Evolutionary conservation across 345 rosid genomes (phyloP).

Genomic region (Populus pruinosa): DNA sequence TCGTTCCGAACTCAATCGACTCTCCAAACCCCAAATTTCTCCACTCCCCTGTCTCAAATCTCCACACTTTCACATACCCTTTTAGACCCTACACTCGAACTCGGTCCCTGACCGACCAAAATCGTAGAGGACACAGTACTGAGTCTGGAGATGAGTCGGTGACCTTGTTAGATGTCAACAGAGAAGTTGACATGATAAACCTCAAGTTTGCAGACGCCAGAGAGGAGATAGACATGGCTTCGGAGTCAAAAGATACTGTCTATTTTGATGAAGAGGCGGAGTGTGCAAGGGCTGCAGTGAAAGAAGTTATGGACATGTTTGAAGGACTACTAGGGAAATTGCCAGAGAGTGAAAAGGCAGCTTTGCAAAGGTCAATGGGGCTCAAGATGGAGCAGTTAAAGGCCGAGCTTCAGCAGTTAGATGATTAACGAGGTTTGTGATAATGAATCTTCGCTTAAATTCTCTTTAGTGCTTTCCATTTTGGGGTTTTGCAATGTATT

Average conservation of each 20-base stretch:
- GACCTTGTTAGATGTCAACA: slow-evolving; percentile 49
- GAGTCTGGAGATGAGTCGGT: slow-evolving; percentile 31
- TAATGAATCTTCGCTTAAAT: not conserved
- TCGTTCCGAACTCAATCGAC: slow-evolving; percentile 13
- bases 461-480: not conserved
- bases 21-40: slow-evolving; percentile 7
- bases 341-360: slow-evolving; percentile 55
- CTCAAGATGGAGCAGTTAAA: slow-evolving; percentile 94
- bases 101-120: not conserved
- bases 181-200: slow-evolving; percentile 75
- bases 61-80: not conserved
- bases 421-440: slow-evolving; percentile 50
- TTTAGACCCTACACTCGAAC: slow-evolving; percentile 5
- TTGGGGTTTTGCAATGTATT: not conserved
- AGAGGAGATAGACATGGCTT: slow-evolving; percentile 95
- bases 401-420: slow-evolving; percentile 80
- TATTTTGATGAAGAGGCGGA: slow-evolving; percentile 92
- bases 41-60: slow-evolving; percentile 8
- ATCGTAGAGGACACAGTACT: slow-evolving; percentile 32
- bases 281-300: slow-evolving; percentile 74
- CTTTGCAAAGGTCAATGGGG: slow-evolving; percentile 86
- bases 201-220: slow-evolving; percentile 97
- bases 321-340: slow-evolving; percentile 53
- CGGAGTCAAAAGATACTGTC: slow-evolving; percentile 91
- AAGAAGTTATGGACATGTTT: slow-evolving; percentile 65